Percentiles rank a stretch among this genome's conserved stretches.
phyloP scores from a whole-genome alignment of 768 basidiomycete species.

The Podaxis pistillaris region DNA sequence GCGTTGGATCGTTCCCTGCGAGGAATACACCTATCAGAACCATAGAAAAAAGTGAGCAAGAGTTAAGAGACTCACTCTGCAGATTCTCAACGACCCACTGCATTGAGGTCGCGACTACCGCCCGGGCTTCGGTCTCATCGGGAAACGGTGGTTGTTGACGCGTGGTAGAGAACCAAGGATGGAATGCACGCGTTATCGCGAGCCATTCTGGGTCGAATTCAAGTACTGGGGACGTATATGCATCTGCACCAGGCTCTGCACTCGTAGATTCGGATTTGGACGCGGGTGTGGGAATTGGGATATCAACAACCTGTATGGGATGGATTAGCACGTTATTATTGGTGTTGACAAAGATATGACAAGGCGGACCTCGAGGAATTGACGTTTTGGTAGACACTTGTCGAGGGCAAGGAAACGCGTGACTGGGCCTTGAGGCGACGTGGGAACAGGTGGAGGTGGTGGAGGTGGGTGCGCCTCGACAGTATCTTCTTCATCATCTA shows the following conservation, averaged over 20 bases:
- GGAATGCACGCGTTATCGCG: constrained; percentile 85
- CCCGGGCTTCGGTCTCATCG: constrained; percentile 45
- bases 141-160: constrained; percentile 59
- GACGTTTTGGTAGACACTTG: constrained; percentile 76
- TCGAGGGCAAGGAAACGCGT: constrained; percentile 90
- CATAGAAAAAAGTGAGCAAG: not conserved
- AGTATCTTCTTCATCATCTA: constrained; percentile 47
- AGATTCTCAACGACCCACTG: constrained; percentile 70
- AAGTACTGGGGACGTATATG: constrained; percentile 31
- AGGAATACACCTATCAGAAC: not conserved
- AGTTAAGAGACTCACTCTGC: constrained; percentile 13
- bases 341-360: not conserved
- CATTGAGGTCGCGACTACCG: constrained; percentile 55
- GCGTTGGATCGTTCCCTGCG: constrained; percentile 21
- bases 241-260: no score
- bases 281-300: constrained; percentile 26
- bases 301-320: constrained; percentile 62
- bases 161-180: constrained; percentile 67
- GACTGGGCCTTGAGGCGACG: constrained; percentile 23
- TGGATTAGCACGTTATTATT: not conserved
- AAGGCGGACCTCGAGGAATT: constrained; percentile 73
- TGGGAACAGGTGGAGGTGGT: constrained; percentile 8
- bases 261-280: constrained; percentile 8
- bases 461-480: constrained; percentile 34
- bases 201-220: constrained; percentile 92